phyloP scores from a whole-genome alignment of 306 rosid genomes.

The Rosa lucieae region DNA sequence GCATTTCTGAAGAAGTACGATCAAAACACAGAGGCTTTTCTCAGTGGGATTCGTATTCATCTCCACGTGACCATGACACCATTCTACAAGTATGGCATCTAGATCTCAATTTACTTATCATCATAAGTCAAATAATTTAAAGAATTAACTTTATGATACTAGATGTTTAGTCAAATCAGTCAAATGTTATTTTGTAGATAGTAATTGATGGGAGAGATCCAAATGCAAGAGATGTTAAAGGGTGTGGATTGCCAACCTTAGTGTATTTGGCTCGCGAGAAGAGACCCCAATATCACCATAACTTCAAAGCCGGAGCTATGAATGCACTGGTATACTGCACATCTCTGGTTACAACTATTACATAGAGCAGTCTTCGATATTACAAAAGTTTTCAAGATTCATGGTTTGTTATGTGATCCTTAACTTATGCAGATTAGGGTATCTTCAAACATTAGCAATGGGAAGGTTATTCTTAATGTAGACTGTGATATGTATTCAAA shows the following conservation, averaged over 20 bases:
- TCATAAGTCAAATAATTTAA: neutral
- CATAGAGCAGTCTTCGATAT: neutral
- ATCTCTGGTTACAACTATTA: neutral
- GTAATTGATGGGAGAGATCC: constrained; percentile 56
- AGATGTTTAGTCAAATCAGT: neutral
- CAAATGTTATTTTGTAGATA: constrained; percentile 37
- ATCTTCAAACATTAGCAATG: constrained; percentile 80
- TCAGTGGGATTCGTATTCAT: constrained; percentile 63
- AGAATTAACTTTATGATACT: no score
- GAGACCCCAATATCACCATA: constrained; percentile 64
- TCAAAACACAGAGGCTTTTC: constrained; percentile 50
- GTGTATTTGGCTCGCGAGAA: constrained; percentile 88
- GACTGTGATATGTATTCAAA: constrained; percentile 91
- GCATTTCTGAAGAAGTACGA: constrained; percentile 50
- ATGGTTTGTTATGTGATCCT: neutral
- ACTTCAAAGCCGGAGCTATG: constrained; percentile 93
- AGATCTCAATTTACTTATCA: neutral
- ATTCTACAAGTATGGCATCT: constrained; percentile 54
- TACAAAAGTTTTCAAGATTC: neutral
- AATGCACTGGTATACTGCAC: constrained; percentile 64
- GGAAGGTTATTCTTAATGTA: constrained; percentile 63
- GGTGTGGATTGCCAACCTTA: constrained; percentile 55
- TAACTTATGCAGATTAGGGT: constrained; percentile 61
- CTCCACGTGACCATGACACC: constrained; percentile 65
- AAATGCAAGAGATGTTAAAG: constrained; percentile 53